Conservation (phyloP, 2,329 filamentous ascomycete genomes). For the Colletotrichum sp. region DNA sequence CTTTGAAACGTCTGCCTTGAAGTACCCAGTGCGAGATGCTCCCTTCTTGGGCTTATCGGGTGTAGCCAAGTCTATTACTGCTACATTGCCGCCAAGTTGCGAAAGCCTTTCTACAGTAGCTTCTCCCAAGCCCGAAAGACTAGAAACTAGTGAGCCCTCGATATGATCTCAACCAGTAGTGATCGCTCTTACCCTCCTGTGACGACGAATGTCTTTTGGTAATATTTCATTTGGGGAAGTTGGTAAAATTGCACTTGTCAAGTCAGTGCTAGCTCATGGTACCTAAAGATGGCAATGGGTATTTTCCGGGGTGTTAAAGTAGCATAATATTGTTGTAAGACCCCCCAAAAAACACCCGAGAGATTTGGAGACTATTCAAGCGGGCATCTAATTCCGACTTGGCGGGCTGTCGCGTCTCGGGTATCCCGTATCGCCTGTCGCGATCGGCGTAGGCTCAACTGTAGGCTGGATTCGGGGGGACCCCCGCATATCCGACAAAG, state of each 20-base stretch:
- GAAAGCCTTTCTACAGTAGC: background rate
- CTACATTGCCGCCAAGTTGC: background rate
- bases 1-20: background rate
- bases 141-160: background rate
- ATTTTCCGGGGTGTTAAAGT: background rate
- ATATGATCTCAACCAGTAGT: too few species aligned
- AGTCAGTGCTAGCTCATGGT: background rate
- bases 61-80: background rate
- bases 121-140: background rate
- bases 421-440: background rate
- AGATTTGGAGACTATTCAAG: background rate
- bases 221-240: background rate
- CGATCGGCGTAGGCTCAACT: background rate
- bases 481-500: background rate
- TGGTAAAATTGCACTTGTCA: background rate
- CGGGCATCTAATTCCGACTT: background rate
- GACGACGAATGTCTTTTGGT: background rate
- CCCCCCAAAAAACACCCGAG: too few species aligned
- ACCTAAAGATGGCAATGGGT: background rate
- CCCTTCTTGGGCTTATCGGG: background rate
- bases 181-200: background rate
- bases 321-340: background rate
- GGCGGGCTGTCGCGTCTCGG: background rate
- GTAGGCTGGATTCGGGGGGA: background rate
- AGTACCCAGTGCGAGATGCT: fast-evolving